Evolutionary conservation across 495 filamentous ascomycete species (phyloP).

Genomic region (Sporormia fimetaria): DNA sequence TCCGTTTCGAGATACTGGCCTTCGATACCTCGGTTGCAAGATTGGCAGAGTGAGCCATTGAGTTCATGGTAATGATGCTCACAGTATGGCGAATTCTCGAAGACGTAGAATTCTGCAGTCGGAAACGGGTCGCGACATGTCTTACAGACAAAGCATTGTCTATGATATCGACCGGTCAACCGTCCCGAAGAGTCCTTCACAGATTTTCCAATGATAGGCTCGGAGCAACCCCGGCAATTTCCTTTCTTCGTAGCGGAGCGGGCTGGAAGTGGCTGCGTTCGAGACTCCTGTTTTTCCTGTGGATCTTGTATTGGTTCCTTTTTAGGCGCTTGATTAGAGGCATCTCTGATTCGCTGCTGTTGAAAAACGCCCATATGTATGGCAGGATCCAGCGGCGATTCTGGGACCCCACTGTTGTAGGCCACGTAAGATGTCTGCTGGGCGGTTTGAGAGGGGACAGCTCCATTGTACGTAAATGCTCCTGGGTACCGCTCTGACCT

Average conservation of each 20-base stretch:
- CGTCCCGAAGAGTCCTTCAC: conserved; percentile 89
- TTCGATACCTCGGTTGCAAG: conserved; percentile 78
- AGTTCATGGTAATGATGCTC: conserved; percentile 85
- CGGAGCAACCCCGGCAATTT: conserved; percentile 69
- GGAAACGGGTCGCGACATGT: conserved; percentile 73
- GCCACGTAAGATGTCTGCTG: conserved; percentile 1
- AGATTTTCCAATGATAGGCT: conserved; percentile 77
- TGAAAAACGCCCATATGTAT: conserved; percentile 37
- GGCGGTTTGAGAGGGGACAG: conserved; percentile 12
- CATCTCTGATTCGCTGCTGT: conserved; percentile 2
- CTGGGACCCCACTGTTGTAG: conserved; percentile 26
- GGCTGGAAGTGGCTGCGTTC: conserved; percentile 11
- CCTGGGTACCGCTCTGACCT: neutral
- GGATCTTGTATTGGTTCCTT: conserved; percentile 5
- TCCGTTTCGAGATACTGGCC: conserved; percentile 90
- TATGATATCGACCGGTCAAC: conserved; percentile 87
- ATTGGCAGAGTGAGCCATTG: conserved; percentile 72
- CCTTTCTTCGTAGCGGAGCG: conserved; percentile 46
- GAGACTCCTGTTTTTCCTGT: neutral
- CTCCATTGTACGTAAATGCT: conserved; percentile 10
- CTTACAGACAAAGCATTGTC: conserved; percentile 82
- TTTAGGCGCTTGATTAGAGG: neutral
- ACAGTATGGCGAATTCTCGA: conserved; percentile 79
- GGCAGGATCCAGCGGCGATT: conserved; percentile 52
- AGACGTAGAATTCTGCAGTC: conserved; percentile 86